Evolutionary conservation across 768 basidiomycete genomes (phyloP).

Genomic region (Mycena chlorophos): DNA sequence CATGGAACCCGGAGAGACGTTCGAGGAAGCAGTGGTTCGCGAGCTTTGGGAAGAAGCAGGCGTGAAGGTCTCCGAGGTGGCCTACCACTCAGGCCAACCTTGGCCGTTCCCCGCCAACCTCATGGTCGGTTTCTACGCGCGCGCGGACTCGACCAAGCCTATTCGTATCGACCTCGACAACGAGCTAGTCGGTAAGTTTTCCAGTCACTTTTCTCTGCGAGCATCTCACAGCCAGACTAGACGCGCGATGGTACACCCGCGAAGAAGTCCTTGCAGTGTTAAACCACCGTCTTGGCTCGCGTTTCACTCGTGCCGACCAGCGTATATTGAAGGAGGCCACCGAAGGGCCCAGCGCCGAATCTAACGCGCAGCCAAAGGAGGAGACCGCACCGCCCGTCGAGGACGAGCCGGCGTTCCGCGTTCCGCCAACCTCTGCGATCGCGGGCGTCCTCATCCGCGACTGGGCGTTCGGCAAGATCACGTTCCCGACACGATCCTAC

Average conservation of each 20-base stretch:
- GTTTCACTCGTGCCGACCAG: constrained; percentile 48
- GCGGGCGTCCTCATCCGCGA: constrained; percentile 83
- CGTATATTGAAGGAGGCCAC: constrained; percentile 46
- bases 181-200: constrained; percentile 78
- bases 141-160: constrained; percentile 68
- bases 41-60: constrained; percentile 98
- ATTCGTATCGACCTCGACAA: constrained; percentile 90
- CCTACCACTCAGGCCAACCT: constrained; percentile 84
- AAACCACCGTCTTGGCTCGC: constrained; percentile 51
- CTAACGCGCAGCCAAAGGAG: constrained; percentile 3
- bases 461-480: constrained; percentile 68
- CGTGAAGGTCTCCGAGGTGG: constrained; percentile 78
- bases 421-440: constrained; percentile 78
- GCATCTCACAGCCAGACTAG: constrained; percentile 37
- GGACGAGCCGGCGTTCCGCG: constrained; percentile 60
- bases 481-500: constrained; percentile 29
- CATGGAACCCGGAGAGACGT: constrained; percentile 89
- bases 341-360: constrained; percentile 31
- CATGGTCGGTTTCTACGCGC: constrained; percentile 89
- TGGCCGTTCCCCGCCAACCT: constrained; percentile 92
- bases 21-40: constrained; percentile 89
- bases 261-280: constrained; percentile 69
- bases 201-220: neutral
- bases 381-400: constrained; percentile 11
- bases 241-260: constrained; percentile 87